Base-by-base conservation (phyloP, 2,329 filamentous ascomycete species). In the Colletotrichum filicis region DNA sequence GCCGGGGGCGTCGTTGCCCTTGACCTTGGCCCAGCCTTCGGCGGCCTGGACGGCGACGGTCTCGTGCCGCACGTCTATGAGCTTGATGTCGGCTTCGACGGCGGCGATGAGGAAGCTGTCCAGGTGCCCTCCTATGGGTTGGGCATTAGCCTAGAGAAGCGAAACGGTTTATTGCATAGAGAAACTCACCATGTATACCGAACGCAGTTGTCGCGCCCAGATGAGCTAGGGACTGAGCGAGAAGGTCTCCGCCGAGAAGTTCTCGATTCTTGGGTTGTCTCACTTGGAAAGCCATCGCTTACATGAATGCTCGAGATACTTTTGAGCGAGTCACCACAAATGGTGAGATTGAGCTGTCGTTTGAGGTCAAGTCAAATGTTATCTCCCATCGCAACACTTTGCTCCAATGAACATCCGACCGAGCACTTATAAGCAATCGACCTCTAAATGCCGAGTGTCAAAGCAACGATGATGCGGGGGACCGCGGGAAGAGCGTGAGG, bases 1-100 rank as follows among this genome's bases (percentile, higher is more conserved):
- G 1, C 66, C 66, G 1, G 66, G 66, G 2, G 22, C n/a, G 11
- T 5, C 46, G 28, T 69, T 69, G n/a, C 66, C 66, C 22, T 58
- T 65, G 26, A 69, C 66, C 11, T 69, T 69, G 6, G 66, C 66
- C 66, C 66, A 69, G 52, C 66, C 60, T 12, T 69, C 66, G 49
- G 66, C 66, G 11, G 66, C 66, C 26, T 69, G 66, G 2, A 69
- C 66, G 2, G 66, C 66, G 52, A 69, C 66, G 35, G 66, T 69
- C 32, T 69, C 66, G 37, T 69, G 66, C 7, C 66, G 59, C 11
- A 69, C 66, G 52, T 69, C 66, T 9, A 69, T 35, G 52, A 69
- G 66, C 26, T 65, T 69, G 66, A 69, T 69, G n/a, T 69, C 22
- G 35, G 66, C 66, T 53, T 69, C 66, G 3, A 69, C 66, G 22